phyloP scores from a whole-genome alignment of 1,284 basidiomycete species.

The Inonotus hispidus region DNA sequence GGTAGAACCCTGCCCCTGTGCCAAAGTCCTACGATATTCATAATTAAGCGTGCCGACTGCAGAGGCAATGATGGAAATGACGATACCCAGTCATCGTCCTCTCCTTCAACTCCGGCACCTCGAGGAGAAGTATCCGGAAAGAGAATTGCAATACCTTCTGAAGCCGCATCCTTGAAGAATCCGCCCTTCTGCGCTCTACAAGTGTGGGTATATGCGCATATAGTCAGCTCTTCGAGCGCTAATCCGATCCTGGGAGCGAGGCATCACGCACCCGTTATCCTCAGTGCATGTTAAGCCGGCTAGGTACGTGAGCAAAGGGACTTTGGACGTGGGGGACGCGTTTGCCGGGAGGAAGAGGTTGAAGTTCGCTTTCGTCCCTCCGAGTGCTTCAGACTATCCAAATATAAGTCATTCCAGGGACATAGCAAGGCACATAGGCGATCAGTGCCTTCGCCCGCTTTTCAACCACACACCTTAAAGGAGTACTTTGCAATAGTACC shows the following conservation, averaged over 20 bases:
- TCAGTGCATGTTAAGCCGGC: conserved; percentile 95
- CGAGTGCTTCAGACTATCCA: conserved; percentile 61
- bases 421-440: neutral
- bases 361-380: conserved; percentile 76
- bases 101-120: conserved; percentile 85
- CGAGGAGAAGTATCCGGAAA: conserved; percentile 97
- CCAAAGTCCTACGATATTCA: neutral
- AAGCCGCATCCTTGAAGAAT: conserved; percentile 75
- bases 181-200: conserved; percentile 81
- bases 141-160: conserved; percentile 84
- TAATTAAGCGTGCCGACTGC: neutral
- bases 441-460: neutral
- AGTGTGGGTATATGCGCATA: conserved; percentile 2
- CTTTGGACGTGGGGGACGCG: conserved; percentile 46
- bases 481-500: conserved; percentile 85
- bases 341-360: conserved; percentile 86
- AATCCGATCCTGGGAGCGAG: neutral
- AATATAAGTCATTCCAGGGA: neutral
- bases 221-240: neutral
- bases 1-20: conserved; percentile 86
- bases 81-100: conserved; percentile 70
- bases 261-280: conserved; percentile 72
- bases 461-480: conserved; percentile 53
- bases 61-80: neutral
- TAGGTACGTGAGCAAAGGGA: conserved; percentile 86